Conservation (phyloP, 23 red algal genomes). For the Cyanidiococcus yangmingshanensis region DNA sequence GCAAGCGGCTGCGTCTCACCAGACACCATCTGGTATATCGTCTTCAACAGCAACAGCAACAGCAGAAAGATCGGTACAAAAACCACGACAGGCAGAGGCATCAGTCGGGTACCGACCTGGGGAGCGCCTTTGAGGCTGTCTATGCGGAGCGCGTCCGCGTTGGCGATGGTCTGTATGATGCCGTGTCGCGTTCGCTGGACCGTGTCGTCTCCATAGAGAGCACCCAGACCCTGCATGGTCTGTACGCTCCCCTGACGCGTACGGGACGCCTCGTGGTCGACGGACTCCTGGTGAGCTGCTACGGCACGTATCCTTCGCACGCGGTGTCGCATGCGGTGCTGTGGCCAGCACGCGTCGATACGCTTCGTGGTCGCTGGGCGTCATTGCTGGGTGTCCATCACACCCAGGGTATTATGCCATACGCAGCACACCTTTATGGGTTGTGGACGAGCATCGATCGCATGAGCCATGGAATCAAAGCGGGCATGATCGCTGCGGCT, state of each 20-base stretch:
- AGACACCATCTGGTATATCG: not conserved
- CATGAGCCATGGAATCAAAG: not conserved
- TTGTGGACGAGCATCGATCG: not conserved
- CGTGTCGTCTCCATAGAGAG: not conserved
- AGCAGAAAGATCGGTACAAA: not conserved
- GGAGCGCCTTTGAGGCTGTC: not conserved
- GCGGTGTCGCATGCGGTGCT: constrained; percentile 13
- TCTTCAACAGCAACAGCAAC: not conserved
- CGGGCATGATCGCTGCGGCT: not conserved
- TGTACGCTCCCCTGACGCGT: constrained; percentile 24
- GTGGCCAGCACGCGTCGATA: not conserved
- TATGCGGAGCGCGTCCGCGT: not conserved
- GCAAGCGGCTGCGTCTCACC: not conserved
- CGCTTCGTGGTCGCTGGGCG: not conserved
- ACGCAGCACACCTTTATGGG: not conserved
- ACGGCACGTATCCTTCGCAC: constrained; percentile 16
- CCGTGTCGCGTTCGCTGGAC: not conserved
- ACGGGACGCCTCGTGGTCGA: constrained; percentile 23
- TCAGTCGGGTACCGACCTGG: not conserved
- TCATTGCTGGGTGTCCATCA: not conserved
- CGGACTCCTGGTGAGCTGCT: constrained; percentile 21
- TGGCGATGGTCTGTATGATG: not conserved
- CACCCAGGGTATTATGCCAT: not conserved
- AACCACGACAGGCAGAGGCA: too few species aligned
- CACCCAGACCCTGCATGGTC: not conserved